Evolutionary conservation across 768 basidiomycete genomes (phyloP).

Genomic region (Coprinopsis cinerea): DNA sequence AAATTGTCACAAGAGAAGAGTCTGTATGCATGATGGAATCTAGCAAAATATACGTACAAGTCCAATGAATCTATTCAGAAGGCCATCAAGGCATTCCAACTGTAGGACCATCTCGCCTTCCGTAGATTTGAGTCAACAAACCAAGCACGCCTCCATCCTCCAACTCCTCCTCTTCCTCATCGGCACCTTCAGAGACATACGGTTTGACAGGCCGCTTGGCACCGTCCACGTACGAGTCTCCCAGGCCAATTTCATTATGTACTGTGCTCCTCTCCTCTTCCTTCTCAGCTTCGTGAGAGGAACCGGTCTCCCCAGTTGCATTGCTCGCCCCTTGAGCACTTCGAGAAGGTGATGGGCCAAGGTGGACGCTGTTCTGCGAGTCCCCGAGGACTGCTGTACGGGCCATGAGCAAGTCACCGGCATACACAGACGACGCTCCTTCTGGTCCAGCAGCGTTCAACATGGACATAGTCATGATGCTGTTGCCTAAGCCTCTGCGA

Average conservation of each 20-base stretch:
- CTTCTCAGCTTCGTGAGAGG: not conserved
- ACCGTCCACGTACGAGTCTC: slow-evolving; percentile 75
- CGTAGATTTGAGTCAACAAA: slow-evolving; percentile 83
- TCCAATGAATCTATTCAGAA: too few relatives aligned
- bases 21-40: too few relatives aligned
- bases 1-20: too few relatives aligned
- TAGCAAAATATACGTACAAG: too few relatives aligned
- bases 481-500: slow-evolving; percentile 38
- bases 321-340: slow-evolving; percentile 10
- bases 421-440: slow-evolving; percentile 42
- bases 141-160: slow-evolving; percentile 84
- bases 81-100: slow-evolving; percentile 33
- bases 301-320: not conserved
- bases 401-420: slow-evolving; percentile 44
- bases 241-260: slow-evolving; percentile 44
- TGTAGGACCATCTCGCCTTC: slow-evolving; percentile 46
- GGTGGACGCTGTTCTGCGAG: slow-evolving; percentile 43
- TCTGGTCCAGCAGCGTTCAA: slow-evolving; percentile 28
- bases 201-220: slow-evolving; percentile 30
- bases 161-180: slow-evolving; percentile 58
- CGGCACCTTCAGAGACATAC: slow-evolving; percentile 43
- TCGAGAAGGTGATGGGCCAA: not conserved
- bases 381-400: slow-evolving; percentile 73
- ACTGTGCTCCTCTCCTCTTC: slow-evolving; percentile 2
- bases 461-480: slow-evolving; percentile 44